phyloP scores from a whole-genome alignment of 305 asterid genomes.

The Fraxinus floribunda region DNA sequence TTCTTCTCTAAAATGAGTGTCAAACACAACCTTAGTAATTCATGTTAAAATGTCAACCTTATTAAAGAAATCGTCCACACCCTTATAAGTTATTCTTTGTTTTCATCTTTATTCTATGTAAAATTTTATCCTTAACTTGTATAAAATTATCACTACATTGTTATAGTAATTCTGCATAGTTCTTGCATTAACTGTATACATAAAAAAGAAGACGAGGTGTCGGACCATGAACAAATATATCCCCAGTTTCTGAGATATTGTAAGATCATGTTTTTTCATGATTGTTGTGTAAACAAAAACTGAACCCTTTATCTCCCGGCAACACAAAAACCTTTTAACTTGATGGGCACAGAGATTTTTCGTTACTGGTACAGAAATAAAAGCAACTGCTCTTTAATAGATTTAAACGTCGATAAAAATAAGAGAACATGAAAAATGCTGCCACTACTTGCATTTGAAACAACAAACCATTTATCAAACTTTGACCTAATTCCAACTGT shows the following conservation, averaged over 20 bases:
- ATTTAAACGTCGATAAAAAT: background rate
- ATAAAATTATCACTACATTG: background rate
- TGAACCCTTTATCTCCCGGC: background rate
- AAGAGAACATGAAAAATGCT: no score
- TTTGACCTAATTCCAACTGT: background rate
- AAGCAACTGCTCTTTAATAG: background rate
- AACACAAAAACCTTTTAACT: background rate
- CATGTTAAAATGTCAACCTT: no score
- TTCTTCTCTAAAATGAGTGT: no score
- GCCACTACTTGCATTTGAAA: background rate
- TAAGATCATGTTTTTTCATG: background rate
- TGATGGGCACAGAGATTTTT: background rate
- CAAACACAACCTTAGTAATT: no score
- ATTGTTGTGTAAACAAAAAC: background rate
- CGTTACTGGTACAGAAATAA: background rate
- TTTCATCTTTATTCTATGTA: background rate
- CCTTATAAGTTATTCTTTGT: no score
- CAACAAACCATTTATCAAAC: conserved; percentile 4
- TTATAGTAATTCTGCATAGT: background rate
- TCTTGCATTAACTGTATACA: background rate
- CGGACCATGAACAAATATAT: background rate
- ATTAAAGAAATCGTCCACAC: no score
- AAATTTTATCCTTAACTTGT: background rate
- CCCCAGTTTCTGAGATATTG: background rate
- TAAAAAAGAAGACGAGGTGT: background rate